Percentiles rank a stretch among this genome's conserved stretches.
phyloP scores from a whole-genome alignment of 2,329 filamentous ascomycete genomes.

The Paraphaeosphaeria sporulosa region DNA sequence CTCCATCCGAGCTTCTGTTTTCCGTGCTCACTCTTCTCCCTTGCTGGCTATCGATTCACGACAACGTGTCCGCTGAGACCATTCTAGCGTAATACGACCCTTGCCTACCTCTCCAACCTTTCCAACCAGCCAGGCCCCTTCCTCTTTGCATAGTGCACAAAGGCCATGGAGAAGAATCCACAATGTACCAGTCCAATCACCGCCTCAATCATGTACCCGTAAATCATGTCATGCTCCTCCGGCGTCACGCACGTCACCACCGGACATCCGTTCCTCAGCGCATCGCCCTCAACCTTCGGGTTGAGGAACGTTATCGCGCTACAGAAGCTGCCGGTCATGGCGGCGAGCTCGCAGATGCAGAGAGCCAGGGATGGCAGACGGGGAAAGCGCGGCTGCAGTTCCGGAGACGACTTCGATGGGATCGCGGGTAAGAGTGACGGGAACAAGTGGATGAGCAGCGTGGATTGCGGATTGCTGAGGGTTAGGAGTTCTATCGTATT shows the following conservation, averaged over 20 bases:
- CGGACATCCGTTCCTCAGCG: background rate
- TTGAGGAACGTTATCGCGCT: constrained; percentile 2
- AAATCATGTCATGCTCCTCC: constrained; percentile 1
- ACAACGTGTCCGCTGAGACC: background rate
- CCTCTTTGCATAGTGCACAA: constrained; percentile 3
- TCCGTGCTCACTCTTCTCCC: background rate
- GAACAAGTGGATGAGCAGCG: constrained; percentile 7
- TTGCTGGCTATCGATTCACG: background rate
- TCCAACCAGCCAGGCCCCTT: constrained; percentile 2
- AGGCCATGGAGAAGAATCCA: constrained; percentile 7
- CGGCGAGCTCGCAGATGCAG: background rate
- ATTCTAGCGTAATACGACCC: background rate
- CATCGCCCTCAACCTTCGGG: background rate
- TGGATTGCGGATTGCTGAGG: constrained; percentile 5
- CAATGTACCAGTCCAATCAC: background rate
- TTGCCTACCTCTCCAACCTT: background rate
- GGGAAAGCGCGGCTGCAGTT: background rate
- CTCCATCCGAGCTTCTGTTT: background rate
- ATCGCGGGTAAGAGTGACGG: background rate
- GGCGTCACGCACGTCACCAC: background rate
- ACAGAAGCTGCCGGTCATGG: background rate
- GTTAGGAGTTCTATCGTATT: constrained; percentile 1
- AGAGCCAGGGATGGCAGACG: constrained; percentile 5
- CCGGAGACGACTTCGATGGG: background rate
- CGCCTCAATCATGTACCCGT: background rate